Percentiles rank a stretch among this genome's conserved stretches.
Conservation (phyloP, 2,329 filamentous ascomycete genomes). For the Penicillium sp. region DNA sequence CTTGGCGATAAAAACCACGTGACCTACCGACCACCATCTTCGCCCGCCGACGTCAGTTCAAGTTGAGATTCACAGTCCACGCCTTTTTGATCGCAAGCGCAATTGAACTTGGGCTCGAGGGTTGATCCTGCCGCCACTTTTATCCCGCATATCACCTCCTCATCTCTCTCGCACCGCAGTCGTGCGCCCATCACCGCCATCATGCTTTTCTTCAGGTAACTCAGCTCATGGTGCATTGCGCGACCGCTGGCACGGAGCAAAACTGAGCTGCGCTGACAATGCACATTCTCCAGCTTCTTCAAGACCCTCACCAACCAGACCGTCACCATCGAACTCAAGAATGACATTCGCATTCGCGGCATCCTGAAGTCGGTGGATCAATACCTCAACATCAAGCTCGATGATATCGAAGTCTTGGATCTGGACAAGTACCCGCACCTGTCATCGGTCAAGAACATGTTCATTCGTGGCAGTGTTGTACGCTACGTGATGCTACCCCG, state of each 20-base stretch:
- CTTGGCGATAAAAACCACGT: neutral
- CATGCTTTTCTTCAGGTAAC: slow-evolving; percentile 60
- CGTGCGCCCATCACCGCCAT: slow-evolving; percentile 22
- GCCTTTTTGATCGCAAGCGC: neutral
- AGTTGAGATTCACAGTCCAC: neutral
- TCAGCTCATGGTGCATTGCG: slow-evolving; percentile 1
- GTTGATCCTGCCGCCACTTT: neutral
- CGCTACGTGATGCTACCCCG: slow-evolving; percentile 89
- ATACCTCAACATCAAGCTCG: slow-evolving; percentile 98
- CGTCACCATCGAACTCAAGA: slow-evolving; percentile 98
- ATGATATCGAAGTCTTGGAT: slow-evolving; percentile 90
- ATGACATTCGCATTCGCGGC: slow-evolving; percentile 95
- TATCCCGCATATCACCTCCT: too few relatives aligned
- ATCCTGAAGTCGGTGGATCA: slow-evolving; percentile 97
- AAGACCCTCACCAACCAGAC: slow-evolving; percentile 97
- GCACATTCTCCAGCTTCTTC: slow-evolving; percentile 72
- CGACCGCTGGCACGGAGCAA: too few relatives aligned
- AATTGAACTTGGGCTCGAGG: neutral
- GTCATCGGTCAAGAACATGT: slow-evolving; percentile 90
- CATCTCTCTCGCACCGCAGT: neutral
- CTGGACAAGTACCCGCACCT: slow-evolving; percentile 94
- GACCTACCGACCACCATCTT: neutral
- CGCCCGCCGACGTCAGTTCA: neutral
- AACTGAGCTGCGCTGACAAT: neutral
- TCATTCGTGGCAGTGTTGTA: slow-evolving; percentile 90